These are phyloP conservation scores for Neonectria coccinea DNA, from an alignment of 2,329 filamentous ascomycete species.

Conservation along the genomic window DNA sequence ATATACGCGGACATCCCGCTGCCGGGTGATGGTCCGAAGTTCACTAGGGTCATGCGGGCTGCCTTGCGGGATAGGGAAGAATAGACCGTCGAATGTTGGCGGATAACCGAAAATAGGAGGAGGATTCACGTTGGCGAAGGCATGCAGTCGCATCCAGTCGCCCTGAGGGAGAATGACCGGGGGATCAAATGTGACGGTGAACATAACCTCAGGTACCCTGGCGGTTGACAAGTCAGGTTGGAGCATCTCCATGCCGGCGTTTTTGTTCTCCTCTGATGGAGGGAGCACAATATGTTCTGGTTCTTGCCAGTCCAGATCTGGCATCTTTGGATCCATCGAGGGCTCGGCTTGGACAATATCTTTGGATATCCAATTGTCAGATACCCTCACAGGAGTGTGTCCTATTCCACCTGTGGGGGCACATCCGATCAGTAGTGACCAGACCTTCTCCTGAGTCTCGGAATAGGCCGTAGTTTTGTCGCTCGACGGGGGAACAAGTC, in stretches of 20 bases:
- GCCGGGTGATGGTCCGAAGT: constrained; percentile 65
- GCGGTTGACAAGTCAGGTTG: constrained; percentile 58
- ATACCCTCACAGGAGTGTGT: constrained; percentile 74
- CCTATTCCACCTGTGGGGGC: constrained; percentile 58
- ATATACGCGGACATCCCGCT: constrained; percentile 60
- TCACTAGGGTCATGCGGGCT: constrained; percentile 67
- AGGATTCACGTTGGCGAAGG: constrained; percentile 62
- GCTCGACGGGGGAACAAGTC: constrained; percentile 57
- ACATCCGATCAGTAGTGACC: constrained; percentile 77
- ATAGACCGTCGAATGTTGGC: constrained; percentile 68
- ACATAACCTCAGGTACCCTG: constrained; percentile 77
- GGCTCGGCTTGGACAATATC: constrained; percentile 69
- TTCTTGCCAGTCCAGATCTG: constrained; percentile 77
- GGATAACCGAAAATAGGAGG: constrained; percentile 50
- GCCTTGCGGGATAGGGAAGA: constrained; percentile 65
- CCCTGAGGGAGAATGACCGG: constrained; percentile 76
- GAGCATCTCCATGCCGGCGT: constrained; percentile 65
- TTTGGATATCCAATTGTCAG: constrained; percentile 79
- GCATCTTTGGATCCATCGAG: constrained; percentile 56
- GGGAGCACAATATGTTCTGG: constrained; percentile 73
- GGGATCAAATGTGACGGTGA: constrained; percentile 80
- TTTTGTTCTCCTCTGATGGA: constrained; percentile 58
- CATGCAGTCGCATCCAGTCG: constrained; percentile 72
- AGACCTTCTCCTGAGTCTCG: constrained; percentile 63
- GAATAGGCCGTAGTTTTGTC: constrained; percentile 53